phyloP scores from a whole-genome alignment of 768 basidiomycete genomes.

The Amanita rimosa region DNA sequence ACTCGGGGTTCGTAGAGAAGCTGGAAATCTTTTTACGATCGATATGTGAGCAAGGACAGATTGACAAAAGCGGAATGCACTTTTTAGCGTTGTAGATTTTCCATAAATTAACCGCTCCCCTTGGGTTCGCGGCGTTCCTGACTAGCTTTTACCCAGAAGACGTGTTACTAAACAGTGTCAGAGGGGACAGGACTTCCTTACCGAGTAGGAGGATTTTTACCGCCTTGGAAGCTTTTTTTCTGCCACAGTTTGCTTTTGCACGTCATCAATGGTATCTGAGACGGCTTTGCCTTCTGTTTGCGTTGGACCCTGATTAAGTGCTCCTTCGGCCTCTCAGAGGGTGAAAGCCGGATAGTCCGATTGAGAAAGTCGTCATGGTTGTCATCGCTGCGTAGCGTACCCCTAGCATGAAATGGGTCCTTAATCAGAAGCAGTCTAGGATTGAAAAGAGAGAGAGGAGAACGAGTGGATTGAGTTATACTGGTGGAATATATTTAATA shows the following conservation, averaged over 20 bases:
- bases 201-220: slow-evolving; percentile 54
- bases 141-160: slow-evolving; percentile 63
- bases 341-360: slow-evolving; percentile 36
- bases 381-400: too few species aligned
- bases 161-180: too few species aligned
- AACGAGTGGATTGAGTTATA: too few species aligned
- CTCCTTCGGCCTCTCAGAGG: slow-evolving; percentile 37
- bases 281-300: slow-evolving; percentile 42
- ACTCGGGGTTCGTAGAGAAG: slow-evolving; percentile 51
- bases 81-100: slow-evolving; percentile 74
- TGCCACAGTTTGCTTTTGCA: slow-evolving; percentile 36
- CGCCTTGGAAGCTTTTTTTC: slow-evolving; percentile 36
- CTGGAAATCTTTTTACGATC: slow-evolving; percentile 43
- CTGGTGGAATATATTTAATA: too few species aligned
- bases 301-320: slow-evolving; percentile 29
- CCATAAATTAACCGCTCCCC: too few species aligned
- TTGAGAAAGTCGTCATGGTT: slow-evolving; percentile 32
- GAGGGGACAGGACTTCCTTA: too few species aligned
- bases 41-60: neutral
- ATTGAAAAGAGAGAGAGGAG: too few species aligned
- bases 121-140: slow-evolving; percentile 39
- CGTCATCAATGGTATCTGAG: slow-evolving; percentile 54
- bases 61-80: slow-evolving; percentile 28
- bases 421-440: too few species aligned
- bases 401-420: too few species aligned